Base-by-base conservation (phyloP, 1,284 basidiomycete species). In the Boletellus deceptivus region DNA sequence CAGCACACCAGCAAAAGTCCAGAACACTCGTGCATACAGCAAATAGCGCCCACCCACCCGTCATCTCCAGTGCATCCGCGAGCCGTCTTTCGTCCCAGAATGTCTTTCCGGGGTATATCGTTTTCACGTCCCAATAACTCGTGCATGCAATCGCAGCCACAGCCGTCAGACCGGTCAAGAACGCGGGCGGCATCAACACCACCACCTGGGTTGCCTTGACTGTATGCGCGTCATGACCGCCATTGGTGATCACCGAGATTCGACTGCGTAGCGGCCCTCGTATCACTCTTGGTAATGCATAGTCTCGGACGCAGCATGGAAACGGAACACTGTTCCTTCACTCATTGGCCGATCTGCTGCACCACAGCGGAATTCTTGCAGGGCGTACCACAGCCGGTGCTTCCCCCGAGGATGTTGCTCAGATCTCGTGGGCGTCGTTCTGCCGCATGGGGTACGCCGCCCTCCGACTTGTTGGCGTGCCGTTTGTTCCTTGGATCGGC, bases 301-400 rank as follows among this genome's bases (percentile, higher is more conserved):
- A 84, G 80, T 61, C 84, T 83, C 60, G 72, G 77, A 38, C 75
- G 82, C 76, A 83, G n/a, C 80, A 85, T 57, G 84, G 86, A 62
- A 69, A 75, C 38, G 83, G 86, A 51, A 75, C 75, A 1, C 63
- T 83, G 27, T 61, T 84, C 14, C 77, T 78, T 50, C 73, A 78
- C 52, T 75, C 79, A 3, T 66, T 70, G 6, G 68, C 72, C n/a
- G 51, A 62, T 25, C n/a, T 59, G 6, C 33, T 46, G 48, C 29
- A 52, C 46, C 20, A 53, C 57, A 2, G 53, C 50, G 7, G 51
- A 58, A 24, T 39, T 61, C 31, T 42, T 62, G 27, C 43, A 42
- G 7, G 61, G 59, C 6, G 44, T 33, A 20, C 33, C 59, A 44
- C 43, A 46, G 3, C 46, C 47, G 11, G 40, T 29, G 24, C 37